A percentile compares a stretch with the other conserved stretches of the same genome.
phyloP scores from a whole-genome alignment of 2,329 filamentous ascomycete species.

The Trematosphaeria pertusa region DNA sequence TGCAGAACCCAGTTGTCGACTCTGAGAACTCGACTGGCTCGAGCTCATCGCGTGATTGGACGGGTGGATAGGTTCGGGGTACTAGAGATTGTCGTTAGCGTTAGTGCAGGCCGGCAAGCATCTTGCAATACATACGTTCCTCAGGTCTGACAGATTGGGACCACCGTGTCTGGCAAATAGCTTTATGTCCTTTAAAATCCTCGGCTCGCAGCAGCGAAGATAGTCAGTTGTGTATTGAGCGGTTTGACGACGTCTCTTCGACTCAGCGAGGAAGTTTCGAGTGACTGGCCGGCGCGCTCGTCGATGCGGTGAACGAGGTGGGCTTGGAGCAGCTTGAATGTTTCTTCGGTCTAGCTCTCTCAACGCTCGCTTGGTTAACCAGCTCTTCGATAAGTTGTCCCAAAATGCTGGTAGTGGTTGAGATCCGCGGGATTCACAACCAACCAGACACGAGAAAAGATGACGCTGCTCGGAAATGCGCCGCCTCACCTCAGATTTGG shows the following conservation, averaged over 20 bases:
- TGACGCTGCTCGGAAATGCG: too few relatives aligned
- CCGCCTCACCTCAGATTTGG: too few relatives aligned
- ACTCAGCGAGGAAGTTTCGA: constrained; percentile 15
- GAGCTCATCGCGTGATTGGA: constrained; percentile 19
- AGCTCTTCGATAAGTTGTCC: constrained; percentile 29
- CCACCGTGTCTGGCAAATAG: constrained; percentile 22
- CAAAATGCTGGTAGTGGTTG: constrained; percentile 22
- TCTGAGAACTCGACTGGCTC: constrained; percentile 14
- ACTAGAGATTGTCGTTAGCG: constrained; percentile 16
- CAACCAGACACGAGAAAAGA: too few relatives aligned
- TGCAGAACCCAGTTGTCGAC: constrained; percentile 11
- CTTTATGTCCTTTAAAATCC: constrained; percentile 20
- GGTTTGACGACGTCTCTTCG: constrained; percentile 10
- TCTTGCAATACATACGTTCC: constrained; percentile 17
- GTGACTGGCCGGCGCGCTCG: constrained; percentile 16
- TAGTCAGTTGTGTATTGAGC: constrained; percentile 8
- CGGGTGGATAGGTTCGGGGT: constrained; percentile 17
- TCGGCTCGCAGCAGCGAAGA: constrained; percentile 12
- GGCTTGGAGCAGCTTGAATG: constrained; percentile 17
- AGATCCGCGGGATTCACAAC: too few relatives aligned
- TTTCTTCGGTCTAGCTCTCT: constrained; percentile 27
- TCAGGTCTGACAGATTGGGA: constrained; percentile 21
- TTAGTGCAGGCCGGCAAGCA: constrained; percentile 2
- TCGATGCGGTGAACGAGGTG: constrained; percentile 13
- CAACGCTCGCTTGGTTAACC: constrained; percentile 27